Base-by-base conservation (phyloP, 192 early-diverging fungal genomes). In the Coemansia sp. region DNA sequence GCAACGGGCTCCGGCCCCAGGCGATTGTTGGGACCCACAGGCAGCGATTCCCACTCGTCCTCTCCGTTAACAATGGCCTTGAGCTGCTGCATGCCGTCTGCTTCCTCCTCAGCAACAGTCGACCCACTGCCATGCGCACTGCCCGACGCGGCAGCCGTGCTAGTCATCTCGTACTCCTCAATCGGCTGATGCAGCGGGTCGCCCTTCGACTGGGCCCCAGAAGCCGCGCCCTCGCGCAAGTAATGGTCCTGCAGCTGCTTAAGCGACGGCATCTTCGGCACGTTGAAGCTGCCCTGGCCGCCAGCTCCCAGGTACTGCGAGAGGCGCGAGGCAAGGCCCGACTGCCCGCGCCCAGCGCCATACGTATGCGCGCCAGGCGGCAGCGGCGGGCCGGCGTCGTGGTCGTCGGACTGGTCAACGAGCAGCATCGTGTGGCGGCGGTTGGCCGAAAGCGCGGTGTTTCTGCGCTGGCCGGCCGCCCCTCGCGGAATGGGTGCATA, bases 241-340 rank as follows among this genome's bases (percentile, higher is more conserved):
- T 83, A 83, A 51, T 83, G 63, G 46, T 83, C 72, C 76, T 83
- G 80, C 15, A 83, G 67, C 76, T 83, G 80, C 73, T 78, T 83
- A 10, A 83, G 72, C 66, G 80, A 75, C 44, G 80, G 80, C 69
- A 83, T 74, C 24, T 69, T 69, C 15, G 76, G 44, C 42, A 44
- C 27, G 27, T 27, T 27, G 27, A 27, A 27, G 27, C 27, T 27
- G 27, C 27, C 27, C 5, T 34, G 34, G 49, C 51, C 27, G 16
- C 66, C 43, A 33, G 68, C 72, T 0, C 67, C 63, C 12, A 83
- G 55, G 60, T 83, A 83, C 72, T 83, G 75, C 43, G 80, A 83
- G 57, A 83, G 73, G 6, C 80, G 75, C 61, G 76, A 72, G 29
- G 72, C 67, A 3, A 83, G 55, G 49, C 79, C 68, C 29, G 67